Evolutionary conservation across 2,329 filamentous ascomycete genomes (phyloP).

Genomic region (Scleromitrula shiraiana): DNA sequence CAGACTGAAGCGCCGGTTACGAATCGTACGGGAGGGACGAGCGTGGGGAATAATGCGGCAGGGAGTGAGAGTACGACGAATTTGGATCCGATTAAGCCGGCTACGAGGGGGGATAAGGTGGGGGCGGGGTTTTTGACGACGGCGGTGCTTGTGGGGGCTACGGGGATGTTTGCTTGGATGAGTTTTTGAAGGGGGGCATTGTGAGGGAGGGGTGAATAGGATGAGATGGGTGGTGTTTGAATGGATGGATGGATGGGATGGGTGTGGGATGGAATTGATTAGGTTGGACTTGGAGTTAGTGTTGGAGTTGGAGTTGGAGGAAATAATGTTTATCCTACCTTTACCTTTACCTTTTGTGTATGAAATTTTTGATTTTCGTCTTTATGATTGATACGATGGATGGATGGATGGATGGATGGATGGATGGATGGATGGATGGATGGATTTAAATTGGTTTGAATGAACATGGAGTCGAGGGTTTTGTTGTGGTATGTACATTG

Average conservation of each 20-base stretch:
- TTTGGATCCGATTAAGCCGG: conserved; percentile 17
- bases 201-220: not conserved
- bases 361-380: too few relatives aligned
- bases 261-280: not conserved
- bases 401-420: not conserved
- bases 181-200: conserved; percentile 16
- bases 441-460: not conserved
- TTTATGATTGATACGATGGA: too few relatives aligned
- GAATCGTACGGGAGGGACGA: conserved; percentile 33
- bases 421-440: not conserved
- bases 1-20: conserved; percentile 22
- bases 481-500: not conserved
- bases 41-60: conserved; percentile 21
- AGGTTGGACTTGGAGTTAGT: too few relatives aligned
- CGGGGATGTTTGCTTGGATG: conserved; percentile 32
- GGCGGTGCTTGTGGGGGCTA: conserved; percentile 24
- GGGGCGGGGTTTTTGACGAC: conserved; percentile 38
- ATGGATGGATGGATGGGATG: not conserved
- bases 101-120: conserved; percentile 33
- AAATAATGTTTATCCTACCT: not conserved
- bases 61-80: conserved; percentile 15
- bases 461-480: not conserved
- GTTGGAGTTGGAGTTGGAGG: not conserved
- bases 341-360: too few relatives aligned
- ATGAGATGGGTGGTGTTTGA: not conserved